Base-by-base conservation (phyloP, 495 filamentous ascomycete species). In the Podospora bellae-mahoneyi region DNA sequence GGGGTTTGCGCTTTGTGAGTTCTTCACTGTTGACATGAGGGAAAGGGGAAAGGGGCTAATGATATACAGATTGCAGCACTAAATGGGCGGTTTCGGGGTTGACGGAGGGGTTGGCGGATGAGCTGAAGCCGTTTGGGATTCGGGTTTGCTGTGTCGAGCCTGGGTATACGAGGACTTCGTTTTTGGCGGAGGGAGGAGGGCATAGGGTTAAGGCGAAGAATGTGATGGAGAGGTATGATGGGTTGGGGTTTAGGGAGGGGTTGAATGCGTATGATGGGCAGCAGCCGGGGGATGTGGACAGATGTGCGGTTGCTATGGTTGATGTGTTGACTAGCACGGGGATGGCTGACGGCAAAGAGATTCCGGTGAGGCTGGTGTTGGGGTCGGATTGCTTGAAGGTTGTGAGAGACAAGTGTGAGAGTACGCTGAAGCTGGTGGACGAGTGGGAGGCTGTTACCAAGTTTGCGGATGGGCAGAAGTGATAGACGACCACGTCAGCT, bases 91-190 rank as follows among this genome's bases (percentile, higher is more conserved):
- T 83, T 6, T 77, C 75, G 5, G 81, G 77, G 4, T 69, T 84
- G 30, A 81, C 77, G 20, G 80, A 81, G 64, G 73, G 74, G 1
- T 66, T 86, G 16, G 68, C 74, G 26, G 64, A 69, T 1, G 84
- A 87, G 65, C 66, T 85, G 18, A 71, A 68, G 39, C 75, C 78
- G 10, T 79, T 86, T 39, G 77, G 78, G 2, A 81, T 88, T 62
- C 73, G 80, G 2, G 81, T 73, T 15, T 76, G 77, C 5, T 66
- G 76, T 5, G 70, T 87, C 34, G 84, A 87, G 76, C 84, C 84
- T 19, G 84, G 84, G 0, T 80, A 76, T 71, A 79, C 79, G 64
- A 72, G 79, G 27, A 82, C 79, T 3, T 74, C 69, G 15, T 77
- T 81, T 60, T 72, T 77, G 19, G 55, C 7, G 63, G 71, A 68